Base-by-base conservation (phyloP, 2,329 filamentous ascomycete genomes). In the Colletotrichum coccodes region DNA sequence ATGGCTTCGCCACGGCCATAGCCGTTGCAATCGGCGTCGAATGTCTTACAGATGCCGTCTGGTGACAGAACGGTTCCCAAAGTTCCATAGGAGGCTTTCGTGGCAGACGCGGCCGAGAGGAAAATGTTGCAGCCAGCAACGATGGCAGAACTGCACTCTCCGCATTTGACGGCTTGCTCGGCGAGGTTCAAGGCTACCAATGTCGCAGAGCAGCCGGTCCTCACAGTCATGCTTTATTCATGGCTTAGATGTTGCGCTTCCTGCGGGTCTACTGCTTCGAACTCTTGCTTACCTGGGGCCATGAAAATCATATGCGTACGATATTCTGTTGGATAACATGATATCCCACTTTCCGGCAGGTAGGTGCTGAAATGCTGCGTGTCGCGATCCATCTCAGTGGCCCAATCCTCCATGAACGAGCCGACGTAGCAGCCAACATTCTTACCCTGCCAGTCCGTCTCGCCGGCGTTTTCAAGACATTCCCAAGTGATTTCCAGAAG, bases 11-110 rank as follows among this genome's bases (percentile, higher is more conserved):
- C 60, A 3, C 60, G 60, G 3, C 76, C 82, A 64, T 85, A 87
- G 0, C 85, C 86, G 58, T 84, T 75, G 1, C 82, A 84, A 9
- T 72, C 69, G 6, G 76, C 73, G 47, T 83, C 81, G 56, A 81
- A 84, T 8, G 73, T 76, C 58, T 76, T 71, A 62, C 73, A 76
- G 1, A 59, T 64, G 4, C 74, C 73, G 12, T 71, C 67, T 4
- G 77, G 72, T 1, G 73, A 74, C 9, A 78, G 71, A 1, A 76
- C 69, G 4, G 57, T 58, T 12, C 74, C 73, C 40, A 73, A 44
- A n/a, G 21, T 71, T 4, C 44, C 44, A 12, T 4, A 47, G 4
- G 44, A 30, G 70, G 75, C 44, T 23, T 12, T 16, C 36, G 36
- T 16, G 6, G 30, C 38, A 14, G 12, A n/a, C 8, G 50, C n/a